Conservation (phyloP, 2,329 filamentous ascomycete genomes). For the Penicillium sp. region DNA sequence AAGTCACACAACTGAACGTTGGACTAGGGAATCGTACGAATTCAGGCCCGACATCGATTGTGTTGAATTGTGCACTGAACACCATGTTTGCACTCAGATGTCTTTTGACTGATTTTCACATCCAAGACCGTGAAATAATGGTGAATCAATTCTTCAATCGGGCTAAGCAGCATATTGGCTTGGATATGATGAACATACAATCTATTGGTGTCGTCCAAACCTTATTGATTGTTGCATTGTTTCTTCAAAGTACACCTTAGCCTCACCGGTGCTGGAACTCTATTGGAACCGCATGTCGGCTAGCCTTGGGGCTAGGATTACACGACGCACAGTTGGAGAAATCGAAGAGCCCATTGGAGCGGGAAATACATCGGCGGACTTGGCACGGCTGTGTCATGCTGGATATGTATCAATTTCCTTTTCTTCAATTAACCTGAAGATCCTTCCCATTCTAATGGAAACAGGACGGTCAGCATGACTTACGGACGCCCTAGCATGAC, state of each 20-base stretch:
- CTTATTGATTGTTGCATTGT: conserved; percentile 38
- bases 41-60: conserved; percentile 17
- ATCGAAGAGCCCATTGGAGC: conserved; percentile 26
- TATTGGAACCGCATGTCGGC: conserved; percentile 40
- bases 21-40: not conserved
- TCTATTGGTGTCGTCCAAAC: conserved; percentile 41
- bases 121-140: conserved; percentile 19
- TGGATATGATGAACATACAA: conserved; percentile 34
- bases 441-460: not conserved
- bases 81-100: conserved; percentile 43
- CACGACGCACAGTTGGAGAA: conserved; percentile 12
- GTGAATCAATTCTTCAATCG: conserved; percentile 31
- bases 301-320: conserved; percentile 43
- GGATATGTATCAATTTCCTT: conserved; percentile 28
- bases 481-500: conserved; percentile 32
- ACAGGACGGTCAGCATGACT: conserved; percentile 37
- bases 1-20: not conserved
- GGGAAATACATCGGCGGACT: conserved; percentile 33
- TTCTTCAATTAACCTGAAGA: not conserved
- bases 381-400: conserved; percentile 41
- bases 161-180: conserved; percentile 28
- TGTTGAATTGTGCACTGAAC: conserved; percentile 45
- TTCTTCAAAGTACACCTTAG: conserved; percentile 41
- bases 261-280: conserved; percentile 43
- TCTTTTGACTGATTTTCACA: conserved; percentile 34